These are phyloP conservation scores for Podaxis sp. DNA, from an alignment of 768 basidiomycete genomes.

Conservation along the genomic window DNA sequence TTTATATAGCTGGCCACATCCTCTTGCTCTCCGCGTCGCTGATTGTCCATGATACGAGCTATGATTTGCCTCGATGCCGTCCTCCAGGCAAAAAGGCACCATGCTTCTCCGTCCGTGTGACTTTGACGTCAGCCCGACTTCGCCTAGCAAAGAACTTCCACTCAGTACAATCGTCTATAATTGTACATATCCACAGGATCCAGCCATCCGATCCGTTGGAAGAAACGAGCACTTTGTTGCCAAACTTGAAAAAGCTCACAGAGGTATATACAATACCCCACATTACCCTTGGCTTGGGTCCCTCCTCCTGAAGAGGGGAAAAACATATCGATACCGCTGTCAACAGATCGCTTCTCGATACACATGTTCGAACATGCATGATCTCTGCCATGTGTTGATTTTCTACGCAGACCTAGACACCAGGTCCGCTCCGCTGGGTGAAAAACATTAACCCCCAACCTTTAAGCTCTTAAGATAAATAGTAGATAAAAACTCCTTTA, in stretches of 20 bases:
- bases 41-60: neutral
- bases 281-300: neutral
- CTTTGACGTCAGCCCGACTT: conserved; percentile 11
- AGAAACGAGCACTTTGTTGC: neutral
- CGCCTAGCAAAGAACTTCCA: neutral
- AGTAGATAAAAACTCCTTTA: neutral
- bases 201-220: neutral
- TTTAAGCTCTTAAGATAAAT: neutral
- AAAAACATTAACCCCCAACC: neutral
- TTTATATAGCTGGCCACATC: neutral
- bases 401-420: neutral
- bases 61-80: neutral
- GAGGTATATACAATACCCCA: neutral
- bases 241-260: neutral
- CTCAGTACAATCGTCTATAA: neutral
- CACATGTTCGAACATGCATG: conserved; percentile 1
- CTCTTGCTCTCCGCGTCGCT: neutral
- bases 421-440: neutral
- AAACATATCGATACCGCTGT: neutral
- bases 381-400: neutral
- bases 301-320: neutral
- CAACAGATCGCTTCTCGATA: conserved; percentile 8
- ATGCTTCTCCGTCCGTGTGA: neutral
- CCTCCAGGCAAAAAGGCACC: neutral
- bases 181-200: neutral